Evolutionary conservation across 352 stramenopile genomes (phyloP).

Genomic region (Pythium pyrilobum): DNA sequence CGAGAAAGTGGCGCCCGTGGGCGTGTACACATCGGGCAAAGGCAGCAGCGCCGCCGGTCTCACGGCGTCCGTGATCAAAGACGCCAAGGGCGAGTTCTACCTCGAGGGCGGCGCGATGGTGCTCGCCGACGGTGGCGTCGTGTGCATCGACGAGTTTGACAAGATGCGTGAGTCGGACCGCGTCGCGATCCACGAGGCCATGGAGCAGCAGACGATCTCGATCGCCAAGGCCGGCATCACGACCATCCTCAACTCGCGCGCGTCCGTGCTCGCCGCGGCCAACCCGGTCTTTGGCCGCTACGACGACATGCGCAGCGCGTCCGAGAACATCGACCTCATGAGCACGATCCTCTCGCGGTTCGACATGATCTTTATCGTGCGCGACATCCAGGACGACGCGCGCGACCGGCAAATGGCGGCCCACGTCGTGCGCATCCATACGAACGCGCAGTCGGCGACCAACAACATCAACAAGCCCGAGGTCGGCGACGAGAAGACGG

Average conservation of each 20-base stretch:
- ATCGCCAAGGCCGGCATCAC: conserved; percentile 99
- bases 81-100: conserved; percentile 97
- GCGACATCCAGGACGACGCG: conserved; percentile 96
- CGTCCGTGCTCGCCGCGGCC: conserved; percentile 92
- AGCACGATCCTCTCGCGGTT: conserved; percentile 98
- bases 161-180: conserved; percentile 94
- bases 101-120: conserved; percentile 98
- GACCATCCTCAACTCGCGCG: conserved; percentile 95
- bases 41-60: conserved; percentile 96
- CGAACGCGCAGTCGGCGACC: conserved; percentile 54
- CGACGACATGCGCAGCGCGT: conserved; percentile 97
- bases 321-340: conserved; percentile 99
- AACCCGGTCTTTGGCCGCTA: conserved; percentile 99
- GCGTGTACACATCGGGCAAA: conserved; percentile 99
- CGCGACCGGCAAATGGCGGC: conserved; percentile 95
- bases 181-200: conserved; percentile 98
- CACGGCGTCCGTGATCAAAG: conserved; percentile 95
- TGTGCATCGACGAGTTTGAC: conserved; percentile 98
- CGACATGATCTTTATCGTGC: conserved; percentile 99
- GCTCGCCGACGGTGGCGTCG: conserved; percentile 96
- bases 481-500: conserved; percentile 21
- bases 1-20: conserved; percentile 94
- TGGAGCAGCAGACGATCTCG: conserved; percentile 99
- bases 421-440: conserved; percentile 98
- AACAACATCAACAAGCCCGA: conserved; percentile 18